phyloP scores from a whole-genome alignment of 805 yeast species.

The Ogataea siamensis region DNA sequence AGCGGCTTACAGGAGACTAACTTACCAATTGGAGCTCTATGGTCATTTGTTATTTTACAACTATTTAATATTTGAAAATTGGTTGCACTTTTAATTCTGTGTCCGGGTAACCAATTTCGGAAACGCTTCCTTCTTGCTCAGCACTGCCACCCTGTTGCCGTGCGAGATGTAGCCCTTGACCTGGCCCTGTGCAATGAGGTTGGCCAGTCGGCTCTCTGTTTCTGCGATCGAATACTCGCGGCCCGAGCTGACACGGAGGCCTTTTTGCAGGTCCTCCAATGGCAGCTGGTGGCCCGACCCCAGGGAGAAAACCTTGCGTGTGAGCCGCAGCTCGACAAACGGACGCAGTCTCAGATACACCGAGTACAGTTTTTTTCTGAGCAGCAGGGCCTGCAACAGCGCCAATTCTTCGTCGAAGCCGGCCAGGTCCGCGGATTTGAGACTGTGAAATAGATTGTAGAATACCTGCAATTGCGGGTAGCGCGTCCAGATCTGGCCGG shows the following conservation, averaged over 20 bases:
- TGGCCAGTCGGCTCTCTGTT: conserved; percentile 68
- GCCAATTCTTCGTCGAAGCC: conserved; percentile 45
- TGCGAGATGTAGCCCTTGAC: conserved; percentile 84
- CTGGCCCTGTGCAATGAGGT: conserved; percentile 54
- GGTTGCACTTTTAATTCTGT: conserved; percentile 11
- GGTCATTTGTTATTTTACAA: conserved; percentile 19
- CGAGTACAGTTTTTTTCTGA: conserved; percentile 60
- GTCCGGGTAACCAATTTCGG: conserved; percentile 41
- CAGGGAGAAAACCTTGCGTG: conserved; percentile 39
- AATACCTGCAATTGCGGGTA: conserved; percentile 48
- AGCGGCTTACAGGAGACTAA: conserved; percentile 2
- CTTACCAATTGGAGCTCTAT: conserved; percentile 27
- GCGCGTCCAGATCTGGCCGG: conserved; percentile 35
- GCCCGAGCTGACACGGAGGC: conserved; percentile 17
- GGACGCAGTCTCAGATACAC: conserved; percentile 52
- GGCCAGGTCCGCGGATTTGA: conserved; percentile 55
- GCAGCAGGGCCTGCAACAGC: conserved; percentile 47
- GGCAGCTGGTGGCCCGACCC: conserved; percentile 27
- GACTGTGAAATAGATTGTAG: conserved; percentile 45
- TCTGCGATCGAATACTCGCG: conserved; percentile 42
- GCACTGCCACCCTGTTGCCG: conserved; percentile 65
- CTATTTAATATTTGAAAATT: conserved; percentile 4
- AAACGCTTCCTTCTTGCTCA: conserved; percentile 73
- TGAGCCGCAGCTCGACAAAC: conserved; percentile 48
- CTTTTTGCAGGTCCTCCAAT: conserved; percentile 12